Conservation (phyloP, 805 yeast species). For the Kodamaea neixiangensis region DNA sequence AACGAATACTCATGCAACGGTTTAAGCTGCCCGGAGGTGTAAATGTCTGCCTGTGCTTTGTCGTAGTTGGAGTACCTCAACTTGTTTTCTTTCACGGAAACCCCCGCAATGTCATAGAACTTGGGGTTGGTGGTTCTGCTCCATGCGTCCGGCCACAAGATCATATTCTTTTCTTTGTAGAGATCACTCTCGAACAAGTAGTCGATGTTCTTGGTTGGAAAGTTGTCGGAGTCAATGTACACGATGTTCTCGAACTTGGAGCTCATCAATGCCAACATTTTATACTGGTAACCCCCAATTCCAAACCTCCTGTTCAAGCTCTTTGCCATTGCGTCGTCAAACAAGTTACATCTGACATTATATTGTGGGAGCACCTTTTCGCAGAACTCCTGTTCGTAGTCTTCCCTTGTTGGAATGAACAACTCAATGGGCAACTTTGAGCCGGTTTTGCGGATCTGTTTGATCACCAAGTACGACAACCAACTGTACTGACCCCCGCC, state of each 20-base stretch:
- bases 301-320: constrained; percentile 19
- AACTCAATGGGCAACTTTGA: constrained; percentile 53
- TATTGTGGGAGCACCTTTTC: constrained; percentile 41
- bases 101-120: constrained; percentile 54
- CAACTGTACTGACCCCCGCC: constrained; percentile 56
- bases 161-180: constrained; percentile 48
- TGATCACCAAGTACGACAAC: constrained; percentile 50
- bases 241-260: constrained; percentile 54
- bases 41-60: constrained; percentile 31
- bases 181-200: constrained; percentile 46
- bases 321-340: constrained; percentile 30
- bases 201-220: constrained; percentile 46
- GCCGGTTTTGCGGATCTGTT: constrained; percentile 47
- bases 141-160: constrained; percentile 75
- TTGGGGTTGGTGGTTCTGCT: constrained; percentile 65
- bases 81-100: constrained; percentile 35
- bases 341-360: constrained; percentile 49
- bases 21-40: constrained; percentile 1
- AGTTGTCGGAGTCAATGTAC: constrained; percentile 54
- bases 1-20: constrained; percentile 23
- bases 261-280: constrained; percentile 60
- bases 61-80: constrained; percentile 34
- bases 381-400: constrained; percentile 51
- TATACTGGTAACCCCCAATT: constrained; percentile 52
- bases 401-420: constrained; percentile 44